A percentile compares a stretch with the other conserved stretches of the same genome.
Evolutionary conservation across 768 basidiomycete species (phyloP).

Genomic region (Leccinum incarnatum): DNA sequence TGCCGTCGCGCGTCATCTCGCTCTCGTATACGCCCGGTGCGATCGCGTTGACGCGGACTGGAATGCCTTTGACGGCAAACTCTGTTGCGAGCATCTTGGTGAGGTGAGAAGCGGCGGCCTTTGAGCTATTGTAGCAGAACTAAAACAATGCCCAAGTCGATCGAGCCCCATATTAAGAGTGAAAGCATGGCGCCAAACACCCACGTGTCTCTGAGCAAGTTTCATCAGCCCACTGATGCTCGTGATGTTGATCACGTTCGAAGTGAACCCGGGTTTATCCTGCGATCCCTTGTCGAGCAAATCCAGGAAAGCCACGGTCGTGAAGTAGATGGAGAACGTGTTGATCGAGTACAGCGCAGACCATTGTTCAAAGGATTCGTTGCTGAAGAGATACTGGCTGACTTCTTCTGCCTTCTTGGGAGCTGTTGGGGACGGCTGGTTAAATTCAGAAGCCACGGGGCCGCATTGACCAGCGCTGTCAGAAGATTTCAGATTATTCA

Average conservation of each 20-base stretch:
- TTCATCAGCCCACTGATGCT: slow-evolving; percentile 73
- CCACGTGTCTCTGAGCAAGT: slow-evolving; percentile 74
- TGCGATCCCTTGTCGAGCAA: slow-evolving; percentile 70
- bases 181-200: slow-evolving; percentile 21
- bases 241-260: slow-evolving; percentile 73
- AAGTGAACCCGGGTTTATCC: slow-evolving; percentile 54
- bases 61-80: slow-evolving; percentile 62
- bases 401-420: slow-evolving; percentile 62
- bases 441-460: slow-evolving; percentile 58
- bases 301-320: slow-evolving; percentile 73
- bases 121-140: slow-evolving; percentile 82
- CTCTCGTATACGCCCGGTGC: slow-evolving; percentile 76
- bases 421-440: slow-evolving; percentile 53
- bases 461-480: slow-evolving; percentile 73
- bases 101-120: slow-evolving; percentile 75
- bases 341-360: slow-evolving; percentile 60
- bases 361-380: slow-evolving; percentile 66
- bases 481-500: neutral
- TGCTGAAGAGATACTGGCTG: slow-evolving; percentile 67
- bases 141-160: slow-evolving; percentile 27
- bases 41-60: slow-evolving; percentile 70
- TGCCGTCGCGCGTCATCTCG: slow-evolving; percentile 64
- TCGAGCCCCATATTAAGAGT: neutral
- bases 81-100: slow-evolving; percentile 77
- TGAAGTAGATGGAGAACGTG: slow-evolving; percentile 74